phyloP scores from a whole-genome alignment of 768 basidiomycete genomes.

The Boletus coccyginus region DNA sequence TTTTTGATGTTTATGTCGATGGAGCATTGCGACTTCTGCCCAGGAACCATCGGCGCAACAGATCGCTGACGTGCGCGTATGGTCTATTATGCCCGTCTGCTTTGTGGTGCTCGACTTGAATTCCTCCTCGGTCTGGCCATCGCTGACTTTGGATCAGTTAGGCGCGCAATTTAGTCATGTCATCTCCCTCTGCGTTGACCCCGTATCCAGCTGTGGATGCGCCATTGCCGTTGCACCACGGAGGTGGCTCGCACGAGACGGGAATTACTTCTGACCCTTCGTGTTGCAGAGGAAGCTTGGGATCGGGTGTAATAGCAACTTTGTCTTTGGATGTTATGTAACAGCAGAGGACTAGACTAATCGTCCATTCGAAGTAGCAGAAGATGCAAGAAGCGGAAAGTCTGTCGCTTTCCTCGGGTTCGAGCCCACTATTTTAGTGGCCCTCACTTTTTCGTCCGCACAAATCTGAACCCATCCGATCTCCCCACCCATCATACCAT shows the following conservation, averaged over 20 bases:
- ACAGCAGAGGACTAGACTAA: slow-evolving; percentile 8
- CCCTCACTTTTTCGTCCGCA: background rate
- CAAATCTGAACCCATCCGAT: slow-evolving; percentile 2
- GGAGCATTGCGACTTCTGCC: slow-evolving; percentile 8
- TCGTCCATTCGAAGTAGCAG: slow-evolving; percentile 15
- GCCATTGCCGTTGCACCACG: background rate
- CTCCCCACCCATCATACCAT: background rate
- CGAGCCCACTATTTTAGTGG: slow-evolving; percentile 15
- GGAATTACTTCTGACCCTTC: slow-evolving; percentile 5
- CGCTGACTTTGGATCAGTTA: background rate
- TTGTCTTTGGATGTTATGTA: slow-evolving; percentile 27
- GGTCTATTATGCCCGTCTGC: background rate
- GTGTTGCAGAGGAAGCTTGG: slow-evolving; percentile 15
- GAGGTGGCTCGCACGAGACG: background rate
- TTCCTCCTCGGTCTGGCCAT: background rate
- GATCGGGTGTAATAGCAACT: slow-evolving; percentile 21
- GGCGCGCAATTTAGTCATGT: background rate
- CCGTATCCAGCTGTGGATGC: background rate
- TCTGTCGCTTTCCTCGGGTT: slow-evolving; percentile 16
- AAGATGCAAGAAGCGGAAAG: slow-evolving; percentile 22
- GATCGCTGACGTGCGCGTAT: slow-evolving; percentile 8
- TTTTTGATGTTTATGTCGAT: slow-evolving; percentile 21
- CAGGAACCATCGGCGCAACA: slow-evolving; percentile 22
- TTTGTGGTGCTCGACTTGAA: background rate
- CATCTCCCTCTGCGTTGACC: background rate